Conservation (phyloP, 257 asterid species). For the Paulownia fortunei region DNA sequence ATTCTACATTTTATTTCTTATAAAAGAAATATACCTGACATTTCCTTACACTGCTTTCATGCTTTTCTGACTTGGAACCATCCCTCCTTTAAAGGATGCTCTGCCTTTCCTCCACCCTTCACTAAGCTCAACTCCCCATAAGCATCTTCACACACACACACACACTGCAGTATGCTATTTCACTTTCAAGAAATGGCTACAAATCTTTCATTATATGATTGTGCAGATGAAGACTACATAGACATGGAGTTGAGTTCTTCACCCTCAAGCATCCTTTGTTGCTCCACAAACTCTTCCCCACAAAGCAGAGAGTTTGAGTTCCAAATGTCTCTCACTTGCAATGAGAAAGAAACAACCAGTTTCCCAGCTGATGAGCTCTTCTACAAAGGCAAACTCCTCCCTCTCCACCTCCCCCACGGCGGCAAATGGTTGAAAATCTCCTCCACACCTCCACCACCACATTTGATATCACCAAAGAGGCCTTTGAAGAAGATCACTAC, state of each 20-base stretch:
- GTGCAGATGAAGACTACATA: slow-evolving; percentile 61
- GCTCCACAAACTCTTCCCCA: too few species aligned
- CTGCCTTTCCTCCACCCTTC: slow-evolving; percentile 36
- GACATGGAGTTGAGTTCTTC: slow-evolving; percentile 48
- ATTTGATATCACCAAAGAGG: slow-evolving; percentile 30
- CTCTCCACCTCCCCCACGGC: slow-evolving; percentile 77
- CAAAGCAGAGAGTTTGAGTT: slow-evolving; percentile 75
- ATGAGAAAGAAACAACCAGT: slow-evolving; percentile 40
- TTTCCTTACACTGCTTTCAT: slow-evolving; percentile 34
- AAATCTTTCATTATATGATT: slow-evolving; percentile 11
- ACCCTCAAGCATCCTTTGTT: slow-evolving; percentile 12
- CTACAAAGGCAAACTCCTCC: slow-evolving; percentile 86
- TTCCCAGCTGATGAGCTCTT: slow-evolving; percentile 91
- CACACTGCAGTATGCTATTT: neutral
- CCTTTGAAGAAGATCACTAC: slow-evolving; percentile 17
- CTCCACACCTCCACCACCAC: slow-evolving; percentile 23
- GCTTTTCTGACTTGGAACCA: slow-evolving; percentile 62
- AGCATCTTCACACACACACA: slow-evolving; percentile 34
- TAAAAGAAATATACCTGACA: too few species aligned
- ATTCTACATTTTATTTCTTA: neutral
- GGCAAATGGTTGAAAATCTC: slow-evolving; percentile 62
- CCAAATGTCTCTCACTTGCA: slow-evolving; percentile 54
- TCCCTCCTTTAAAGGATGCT: slow-evolving; percentile 60
- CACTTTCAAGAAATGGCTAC: slow-evolving; percentile 43
- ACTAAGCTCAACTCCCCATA: slow-evolving; percentile 45